phyloP scores from a whole-genome alignment of 164 flowering plant species.

The Nymphaea colorata region DNA sequence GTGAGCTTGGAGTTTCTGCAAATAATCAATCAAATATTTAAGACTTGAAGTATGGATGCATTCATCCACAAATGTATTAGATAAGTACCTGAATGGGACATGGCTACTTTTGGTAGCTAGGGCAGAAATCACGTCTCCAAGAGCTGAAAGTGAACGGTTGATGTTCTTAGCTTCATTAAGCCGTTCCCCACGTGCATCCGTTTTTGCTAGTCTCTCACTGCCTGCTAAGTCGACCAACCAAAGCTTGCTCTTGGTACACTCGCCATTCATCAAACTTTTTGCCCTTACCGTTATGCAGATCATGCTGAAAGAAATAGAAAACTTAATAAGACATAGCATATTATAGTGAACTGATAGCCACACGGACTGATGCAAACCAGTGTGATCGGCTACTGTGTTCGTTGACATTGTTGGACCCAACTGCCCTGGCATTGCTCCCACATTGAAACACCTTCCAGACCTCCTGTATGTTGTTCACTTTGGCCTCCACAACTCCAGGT shows the following conservation, averaged over 20 bases:
- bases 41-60: not conserved
- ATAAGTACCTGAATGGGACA: conserved; percentile 63
- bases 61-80: not conserved
- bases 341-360: not conserved
- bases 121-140: conserved; percentile 86
- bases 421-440: conserved; percentile 76
- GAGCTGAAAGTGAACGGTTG: conserved; percentile 81
- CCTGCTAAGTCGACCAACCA: conserved; percentile 95
- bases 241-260: conserved; percentile 83
- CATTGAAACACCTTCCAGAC: conserved; percentile 75
- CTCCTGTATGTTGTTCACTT: conserved; percentile 50
- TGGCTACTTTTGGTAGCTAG: conserved; percentile 77
- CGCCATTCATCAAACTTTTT: conserved; percentile 65
- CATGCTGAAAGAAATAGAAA: conserved; percentile 38
- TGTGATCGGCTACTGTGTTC: conserved; percentile 95
- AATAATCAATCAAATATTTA: not conserved
- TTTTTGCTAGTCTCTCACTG: conserved; percentile 82
- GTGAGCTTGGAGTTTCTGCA: conserved; percentile 88
- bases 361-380: conserved; percentile 29
- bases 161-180: conserved; percentile 91
- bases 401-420: conserved; percentile 81
- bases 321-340: not conserved
- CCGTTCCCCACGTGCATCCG: conserved; percentile 79
- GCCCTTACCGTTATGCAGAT: conserved; percentile 65
- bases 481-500: conserved; percentile 79